Conservation (phyloP, 345 rosid species). For the Populus pruinosa region DNA sequence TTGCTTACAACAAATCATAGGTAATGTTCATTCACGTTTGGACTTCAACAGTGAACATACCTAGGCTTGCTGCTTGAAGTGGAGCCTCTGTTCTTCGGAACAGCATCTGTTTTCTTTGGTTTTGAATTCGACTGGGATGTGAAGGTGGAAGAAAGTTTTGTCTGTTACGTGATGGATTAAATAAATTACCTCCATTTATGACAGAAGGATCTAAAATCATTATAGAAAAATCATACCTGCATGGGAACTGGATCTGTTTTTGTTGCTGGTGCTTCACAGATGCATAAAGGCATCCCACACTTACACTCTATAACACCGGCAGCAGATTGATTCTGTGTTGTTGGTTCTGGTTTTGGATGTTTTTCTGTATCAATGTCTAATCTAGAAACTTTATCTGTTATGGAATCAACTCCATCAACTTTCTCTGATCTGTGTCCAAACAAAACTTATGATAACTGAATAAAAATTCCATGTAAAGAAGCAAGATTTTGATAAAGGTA, state of each 20-base stretch:
- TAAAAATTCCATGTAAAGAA: background rate
- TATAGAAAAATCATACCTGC: conserved; percentile 30
- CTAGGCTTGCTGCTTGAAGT: conserved; percentile 54
- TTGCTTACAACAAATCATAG: background rate
- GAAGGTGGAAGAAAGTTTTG: conserved; percentile 27
- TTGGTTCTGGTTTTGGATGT: conserved; percentile 33
- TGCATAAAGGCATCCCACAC: conserved; percentile 97
- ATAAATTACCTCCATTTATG: background rate
- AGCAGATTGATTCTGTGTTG: conserved; percentile 23
- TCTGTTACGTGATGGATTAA: conserved; percentile 25
- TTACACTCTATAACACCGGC: conserved; percentile 55
- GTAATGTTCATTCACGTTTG: background rate
- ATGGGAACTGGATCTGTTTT: conserved; percentile 26
- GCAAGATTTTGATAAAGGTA: background rate
- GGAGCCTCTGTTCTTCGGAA: conserved; percentile 50
- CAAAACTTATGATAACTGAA: conserved; percentile 10
- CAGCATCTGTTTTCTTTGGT: conserved; percentile 45
- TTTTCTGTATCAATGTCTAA: conserved; percentile 45
- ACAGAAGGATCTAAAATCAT: background rate
- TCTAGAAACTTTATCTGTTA: conserved; percentile 48
- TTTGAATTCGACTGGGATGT: conserved; percentile 39
- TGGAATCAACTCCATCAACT: conserved; percentile 33
- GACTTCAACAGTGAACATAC: conserved; percentile 30
- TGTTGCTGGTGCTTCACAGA: conserved; percentile 62
- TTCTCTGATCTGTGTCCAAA: conserved; percentile 40